Base-by-base conservation (phyloP, 345 rosid genomes). In the Populus pruinosa region DNA sequence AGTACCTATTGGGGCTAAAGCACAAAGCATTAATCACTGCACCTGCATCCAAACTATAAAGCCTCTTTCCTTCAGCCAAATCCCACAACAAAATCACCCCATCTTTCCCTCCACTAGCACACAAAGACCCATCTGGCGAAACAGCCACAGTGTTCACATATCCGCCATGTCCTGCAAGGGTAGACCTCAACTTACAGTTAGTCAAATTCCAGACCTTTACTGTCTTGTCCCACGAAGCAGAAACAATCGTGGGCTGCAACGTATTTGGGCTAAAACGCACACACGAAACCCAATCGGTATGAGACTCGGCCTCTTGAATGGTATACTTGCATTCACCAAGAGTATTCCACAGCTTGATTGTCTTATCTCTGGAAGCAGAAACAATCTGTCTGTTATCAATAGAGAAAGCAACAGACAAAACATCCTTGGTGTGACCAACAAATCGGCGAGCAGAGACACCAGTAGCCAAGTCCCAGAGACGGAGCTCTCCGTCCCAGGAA, bases 311-410 rank as follows among this genome's bases (percentile, higher is more conserved):
- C n/a, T 89, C 99, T 36, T 91, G 85, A 71, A 96, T 96, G 2
- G 97, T 94, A 90, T 93, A 96, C 88, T 96, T 96, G 87, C 99
- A 96, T 85, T 96, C 99, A 0, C 99, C 98, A 0, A 96, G 87
- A 0, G 99, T 96, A 77, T 95, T 95, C 99, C 99, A 95, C 8
- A 95, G 86, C 92, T 86, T 93, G 78, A 95, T 95, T 61, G 94
- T 85, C n/a, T 92, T 91, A 87, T 95, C 99, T 2, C 99, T 94
- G 4, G 99, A 93, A 2, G 99, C 99, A 0, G 99, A 95, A 0
- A 95, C 99, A 81, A 95, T 95, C 89, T 95, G 99, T 74, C 99
- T 94, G 77, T 95, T 95, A 77, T 95, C 99, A 5, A 95, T 87
- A 0, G 99, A 95, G 88, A 95, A 95, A 0, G 99, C 99, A 8